phyloP scores from a whole-genome alignment of 2,329 filamentous ascomycete species.

The Xylariaceae sp. region DNA sequence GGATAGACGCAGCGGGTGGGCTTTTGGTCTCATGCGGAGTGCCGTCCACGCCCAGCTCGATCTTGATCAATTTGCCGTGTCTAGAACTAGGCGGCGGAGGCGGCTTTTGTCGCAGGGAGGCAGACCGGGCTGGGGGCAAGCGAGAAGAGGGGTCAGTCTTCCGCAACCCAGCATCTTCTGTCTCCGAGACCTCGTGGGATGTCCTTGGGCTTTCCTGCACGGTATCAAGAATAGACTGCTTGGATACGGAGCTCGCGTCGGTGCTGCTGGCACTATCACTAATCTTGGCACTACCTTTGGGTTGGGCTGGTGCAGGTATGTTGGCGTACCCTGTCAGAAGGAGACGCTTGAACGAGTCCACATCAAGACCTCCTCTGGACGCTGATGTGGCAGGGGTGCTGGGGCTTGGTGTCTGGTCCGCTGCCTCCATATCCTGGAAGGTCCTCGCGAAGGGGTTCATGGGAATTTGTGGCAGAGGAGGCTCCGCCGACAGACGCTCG shows the following conservation, averaged over 20 bases:
- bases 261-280: slow-evolving; percentile 49
- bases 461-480: slow-evolving; percentile 30
- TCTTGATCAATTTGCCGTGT: slow-evolving; percentile 70
- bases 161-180: slow-evolving; percentile 46
- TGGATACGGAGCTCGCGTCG: slow-evolving; percentile 56
- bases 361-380: slow-evolving; percentile 57
- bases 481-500: slow-evolving; percentile 14
- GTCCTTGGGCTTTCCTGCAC: slow-evolving; percentile 51
- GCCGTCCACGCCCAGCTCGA: slow-evolving; percentile 40
- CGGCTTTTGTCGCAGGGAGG: slow-evolving; percentile 42
- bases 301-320: slow-evolving; percentile 24
- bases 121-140: slow-evolving; percentile 18
- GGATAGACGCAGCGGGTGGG: slow-evolving; percentile 10
- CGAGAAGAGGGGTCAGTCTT: slow-evolving; percentile 31
- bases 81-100: slow-evolving; percentile 71
- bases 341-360: slow-evolving; percentile 72
- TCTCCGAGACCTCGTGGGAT: slow-evolving; percentile 53
- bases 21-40: slow-evolving; percentile 19
- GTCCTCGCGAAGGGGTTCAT: slow-evolving; percentile 57
- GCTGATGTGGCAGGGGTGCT: slow-evolving; percentile 31
- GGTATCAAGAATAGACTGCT: slow-evolving; percentile 54
- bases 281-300: slow-evolving; percentile 22
- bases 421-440: slow-evolving; percentile 46
- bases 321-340: slow-evolving; percentile 67
- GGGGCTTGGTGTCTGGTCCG: slow-evolving; percentile 28